These are phyloP conservation scores for Lasiosphaeria ovina DNA, from an alignment of 495 filamentous ascomycete species.

Conservation along the genomic window DNA sequence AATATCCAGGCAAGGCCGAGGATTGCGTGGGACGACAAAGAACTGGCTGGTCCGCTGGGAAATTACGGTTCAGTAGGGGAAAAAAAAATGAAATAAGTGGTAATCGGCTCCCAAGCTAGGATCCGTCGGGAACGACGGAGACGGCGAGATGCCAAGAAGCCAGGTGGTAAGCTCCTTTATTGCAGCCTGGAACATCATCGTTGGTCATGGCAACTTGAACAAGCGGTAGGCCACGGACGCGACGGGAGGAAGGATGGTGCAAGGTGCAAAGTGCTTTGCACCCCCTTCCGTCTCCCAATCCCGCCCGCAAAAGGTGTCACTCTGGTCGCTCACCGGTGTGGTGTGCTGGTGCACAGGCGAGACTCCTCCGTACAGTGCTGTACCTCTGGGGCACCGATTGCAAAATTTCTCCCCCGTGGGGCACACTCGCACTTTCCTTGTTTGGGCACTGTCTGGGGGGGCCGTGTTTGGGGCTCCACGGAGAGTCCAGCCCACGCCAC, in stretches of 20 bases:
- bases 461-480: too few species aligned
- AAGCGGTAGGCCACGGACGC: neutral
- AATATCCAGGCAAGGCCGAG: too few species aligned
- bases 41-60: neutral
- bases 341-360: neutral
- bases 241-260: neutral
- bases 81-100: neutral
- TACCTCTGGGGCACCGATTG: neutral
- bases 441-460: neutral
- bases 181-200: neutral
- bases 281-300: too few species aligned
- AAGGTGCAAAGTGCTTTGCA: neutral
- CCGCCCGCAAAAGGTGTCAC: neutral
- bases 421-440: slow-evolving; percentile 1
- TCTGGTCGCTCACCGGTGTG: neutral
- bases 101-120: neutral
- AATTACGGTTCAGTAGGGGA: neutral
- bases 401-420: slow-evolving; percentile 8
- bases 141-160: neutral
- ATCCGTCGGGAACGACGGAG: neutral
- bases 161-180: neutral
- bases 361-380: too few species aligned
- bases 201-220: neutral
- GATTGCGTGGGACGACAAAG: too few species aligned
- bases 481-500: neutral